Evolutionary conservation across 768 basidiomycete genomes (phyloP).

Genomic region (Cystobasidium onofrii): DNA sequence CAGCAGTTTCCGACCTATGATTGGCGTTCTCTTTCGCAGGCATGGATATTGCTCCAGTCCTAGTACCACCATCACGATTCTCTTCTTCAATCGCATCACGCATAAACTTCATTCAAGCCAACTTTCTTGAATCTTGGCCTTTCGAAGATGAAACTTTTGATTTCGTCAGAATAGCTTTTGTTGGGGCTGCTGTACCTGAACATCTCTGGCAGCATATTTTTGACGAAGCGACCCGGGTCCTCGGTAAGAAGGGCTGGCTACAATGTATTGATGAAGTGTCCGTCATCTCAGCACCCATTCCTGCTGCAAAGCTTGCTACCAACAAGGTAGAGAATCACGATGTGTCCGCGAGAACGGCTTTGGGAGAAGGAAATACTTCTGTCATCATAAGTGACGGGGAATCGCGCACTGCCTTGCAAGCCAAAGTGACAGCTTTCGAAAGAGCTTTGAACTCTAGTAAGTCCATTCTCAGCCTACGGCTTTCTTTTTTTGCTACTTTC

Average conservation of each 20-base stretch:
- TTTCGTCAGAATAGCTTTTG: slow-evolving; percentile 8
- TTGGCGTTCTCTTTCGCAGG: background rate
- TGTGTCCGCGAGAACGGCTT: no score
- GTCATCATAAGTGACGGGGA: background rate
- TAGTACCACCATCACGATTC: background rate
- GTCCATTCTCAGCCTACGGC: no score
- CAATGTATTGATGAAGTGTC: slow-evolving; percentile 14
- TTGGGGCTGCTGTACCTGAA: slow-evolving; percentile 12
- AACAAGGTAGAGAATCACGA: no score
- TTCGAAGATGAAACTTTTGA: slow-evolving; percentile 17
- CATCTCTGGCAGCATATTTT: background rate
- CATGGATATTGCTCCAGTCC: slow-evolving; percentile 24
- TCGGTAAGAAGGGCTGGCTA: background rate
- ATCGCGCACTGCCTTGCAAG: background rate
- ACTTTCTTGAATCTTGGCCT: slow-evolving; percentile 25
- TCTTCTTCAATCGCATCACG: background rate
- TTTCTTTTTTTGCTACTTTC: no score
- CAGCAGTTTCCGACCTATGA: background rate
- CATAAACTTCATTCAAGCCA: background rate
- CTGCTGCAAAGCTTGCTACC: no score
- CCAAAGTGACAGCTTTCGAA: background rate
- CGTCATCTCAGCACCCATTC: background rate
- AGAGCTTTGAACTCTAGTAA: background rate
- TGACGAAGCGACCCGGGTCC: slow-evolving; percentile 7
- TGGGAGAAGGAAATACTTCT: no score